Evolutionary conservation across 2,329 filamentous ascomycete genomes (phyloP).

Genomic region (Apiospora hydei): DNA sequence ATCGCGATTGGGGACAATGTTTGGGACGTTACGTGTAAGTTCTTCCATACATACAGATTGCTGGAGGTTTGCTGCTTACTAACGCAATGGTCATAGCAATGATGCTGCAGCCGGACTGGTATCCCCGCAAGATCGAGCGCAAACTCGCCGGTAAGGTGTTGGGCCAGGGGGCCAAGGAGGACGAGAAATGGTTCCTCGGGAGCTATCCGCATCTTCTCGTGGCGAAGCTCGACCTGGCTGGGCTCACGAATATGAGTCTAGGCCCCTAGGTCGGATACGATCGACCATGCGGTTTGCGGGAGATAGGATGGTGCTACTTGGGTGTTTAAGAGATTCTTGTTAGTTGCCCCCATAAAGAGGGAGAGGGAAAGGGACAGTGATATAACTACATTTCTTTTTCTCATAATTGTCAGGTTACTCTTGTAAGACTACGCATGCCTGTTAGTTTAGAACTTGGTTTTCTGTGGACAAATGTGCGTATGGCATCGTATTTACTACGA

Average conservation of each 20-base stretch:
- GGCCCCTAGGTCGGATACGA: no score
- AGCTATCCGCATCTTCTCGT: neutral
- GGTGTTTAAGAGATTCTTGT: no score
- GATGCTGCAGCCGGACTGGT: neutral
- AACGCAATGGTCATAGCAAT: neutral
- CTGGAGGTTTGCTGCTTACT: neutral
- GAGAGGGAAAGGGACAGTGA: no score
- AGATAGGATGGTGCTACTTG: no score
- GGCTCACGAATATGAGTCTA: neutral
- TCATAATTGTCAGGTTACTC: no score
- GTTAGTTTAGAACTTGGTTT: no score
- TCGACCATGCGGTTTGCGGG: no score
- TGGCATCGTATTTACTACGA: neutral
- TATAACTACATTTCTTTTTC: no score
- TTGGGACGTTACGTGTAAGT: neutral
- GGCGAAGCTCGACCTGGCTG: neutral
- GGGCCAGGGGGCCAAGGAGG: neutral
- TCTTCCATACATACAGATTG: no score
- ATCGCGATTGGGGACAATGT: neutral
- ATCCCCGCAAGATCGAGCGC: neutral
- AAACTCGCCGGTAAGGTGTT: neutral
- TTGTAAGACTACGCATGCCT: no score
- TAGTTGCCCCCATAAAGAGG: no score
- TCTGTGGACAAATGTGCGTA: no score
- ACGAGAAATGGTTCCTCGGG: neutral